Conservation (phyloP, 192 early-diverging fungal genomes). For the Umbelopsis ramanniana region DNA sequence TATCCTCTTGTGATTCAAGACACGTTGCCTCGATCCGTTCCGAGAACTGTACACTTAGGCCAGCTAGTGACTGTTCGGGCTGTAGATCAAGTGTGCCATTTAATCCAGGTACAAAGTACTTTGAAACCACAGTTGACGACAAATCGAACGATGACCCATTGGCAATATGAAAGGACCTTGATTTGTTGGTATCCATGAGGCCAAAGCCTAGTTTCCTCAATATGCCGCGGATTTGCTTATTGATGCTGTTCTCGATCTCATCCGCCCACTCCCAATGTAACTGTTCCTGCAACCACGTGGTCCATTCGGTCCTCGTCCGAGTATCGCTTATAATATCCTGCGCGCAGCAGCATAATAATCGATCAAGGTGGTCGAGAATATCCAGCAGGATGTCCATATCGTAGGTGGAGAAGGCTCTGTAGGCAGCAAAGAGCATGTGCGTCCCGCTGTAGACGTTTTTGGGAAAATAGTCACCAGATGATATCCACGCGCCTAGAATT, state of each 20-base stretch:
- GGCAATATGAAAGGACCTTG: not conserved
- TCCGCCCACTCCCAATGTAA: slow-evolving; percentile 13
- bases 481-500: slow-evolving; percentile 12
- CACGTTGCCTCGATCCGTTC: not conserved
- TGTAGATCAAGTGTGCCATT: not conserved
- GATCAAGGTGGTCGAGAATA: slow-evolving; percentile 15
- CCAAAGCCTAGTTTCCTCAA: slow-evolving; percentile 1
- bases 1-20: slow-evolving; percentile 1
- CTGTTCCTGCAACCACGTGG: slow-evolving; percentile 10
- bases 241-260: slow-evolving; percentile 16
- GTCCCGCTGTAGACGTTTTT: slow-evolving; percentile 17
- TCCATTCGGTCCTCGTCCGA: slow-evolving; percentile 1
- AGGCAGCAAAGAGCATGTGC: slow-evolving; percentile 15
- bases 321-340: slow-evolving; percentile 14
- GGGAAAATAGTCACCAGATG: slow-evolving; percentile 21
- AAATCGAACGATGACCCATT: slow-evolving; percentile 7
- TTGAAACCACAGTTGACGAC: not conserved
- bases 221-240: slow-evolving; percentile 11
- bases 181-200: not conserved
- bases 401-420: slow-evolving; percentile 16
- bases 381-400: slow-evolving; percentile 9
- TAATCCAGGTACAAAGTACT: slow-evolving; percentile 6
- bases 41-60: not conserved
- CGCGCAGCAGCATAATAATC: slow-evolving; percentile 5
- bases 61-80: not conserved